Percentiles rank a stretch among this genome's conserved stretches.
phyloP scores from a whole-genome alignment of 1,284 basidiomycete genomes.

The Sparassis latifolia region DNA sequence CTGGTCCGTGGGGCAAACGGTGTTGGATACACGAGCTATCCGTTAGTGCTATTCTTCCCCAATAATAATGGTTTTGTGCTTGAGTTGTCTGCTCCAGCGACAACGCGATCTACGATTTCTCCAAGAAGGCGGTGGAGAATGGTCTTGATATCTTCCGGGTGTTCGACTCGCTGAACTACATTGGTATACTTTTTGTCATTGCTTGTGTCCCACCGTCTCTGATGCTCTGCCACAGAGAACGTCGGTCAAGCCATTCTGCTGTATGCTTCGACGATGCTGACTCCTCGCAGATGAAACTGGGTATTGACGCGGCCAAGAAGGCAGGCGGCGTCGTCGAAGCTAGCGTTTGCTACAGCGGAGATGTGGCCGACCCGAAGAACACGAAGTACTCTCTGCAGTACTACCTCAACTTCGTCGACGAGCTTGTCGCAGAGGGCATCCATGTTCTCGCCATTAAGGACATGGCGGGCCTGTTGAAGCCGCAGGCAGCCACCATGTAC shows the following conservation, averaged over 20 bases:
- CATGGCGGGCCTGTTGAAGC: slow-evolving; percentile 98
- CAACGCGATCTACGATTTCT: slow-evolving; percentile 99
- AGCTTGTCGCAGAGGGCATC: slow-evolving; percentile 93
- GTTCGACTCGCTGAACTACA: slow-evolving; percentile 98
- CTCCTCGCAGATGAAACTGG: slow-evolving; percentile 74
- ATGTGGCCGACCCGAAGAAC: slow-evolving; percentile 92
- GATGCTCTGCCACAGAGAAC: slow-evolving; percentile 42
- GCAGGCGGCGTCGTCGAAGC: slow-evolving; percentile 98
- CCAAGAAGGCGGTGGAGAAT: slow-evolving; percentile 97
- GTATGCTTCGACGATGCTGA: neutral
- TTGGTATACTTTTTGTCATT: slow-evolving; percentile 48
- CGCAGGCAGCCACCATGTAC: slow-evolving; percentile 84
- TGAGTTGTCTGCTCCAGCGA: slow-evolving; percentile 47
- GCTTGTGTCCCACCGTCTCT: neutral
- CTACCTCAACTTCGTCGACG: slow-evolving; percentile 93
- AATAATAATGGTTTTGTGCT: neutral
- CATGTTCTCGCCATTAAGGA: slow-evolving; percentile 99
- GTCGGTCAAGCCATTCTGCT: slow-evolving; percentile 27
- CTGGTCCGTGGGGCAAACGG: slow-evolving; percentile 98
- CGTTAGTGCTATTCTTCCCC: slow-evolving; percentile 45
- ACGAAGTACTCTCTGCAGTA: slow-evolving; percentile 98
- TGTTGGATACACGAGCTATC: slow-evolving; percentile 98
- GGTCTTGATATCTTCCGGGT: slow-evolving; percentile 99
- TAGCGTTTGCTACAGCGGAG: slow-evolving; percentile 98
- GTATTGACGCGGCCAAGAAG: slow-evolving; percentile 99